Evolutionary conservation across 768 basidiomycete species (phyloP).

Genomic region (Calocera cornea): DNA sequence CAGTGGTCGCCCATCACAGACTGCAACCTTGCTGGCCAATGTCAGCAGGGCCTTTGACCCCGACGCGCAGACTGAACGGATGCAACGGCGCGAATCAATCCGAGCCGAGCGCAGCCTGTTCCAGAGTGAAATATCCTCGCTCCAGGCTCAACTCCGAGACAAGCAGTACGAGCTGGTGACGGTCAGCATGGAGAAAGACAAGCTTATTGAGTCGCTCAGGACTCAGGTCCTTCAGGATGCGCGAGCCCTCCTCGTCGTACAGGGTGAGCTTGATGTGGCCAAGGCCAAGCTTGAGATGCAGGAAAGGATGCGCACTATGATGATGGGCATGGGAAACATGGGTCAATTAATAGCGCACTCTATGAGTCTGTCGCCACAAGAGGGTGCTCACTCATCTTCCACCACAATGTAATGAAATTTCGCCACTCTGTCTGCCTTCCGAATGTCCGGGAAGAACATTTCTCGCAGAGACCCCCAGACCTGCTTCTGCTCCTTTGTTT

Average conservation of each 20-base stretch:
- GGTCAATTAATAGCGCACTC: background rate
- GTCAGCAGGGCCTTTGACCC: background rate
- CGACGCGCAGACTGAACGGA: background rate
- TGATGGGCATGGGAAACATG: background rate
- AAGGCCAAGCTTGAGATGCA: background rate
- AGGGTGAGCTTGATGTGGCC: background rate
- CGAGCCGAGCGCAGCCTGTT: background rate
- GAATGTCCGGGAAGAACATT: conserved; percentile 30
- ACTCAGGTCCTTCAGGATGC: background rate
- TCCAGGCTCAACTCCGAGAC: background rate
- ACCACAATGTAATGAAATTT: conserved; percentile 20
- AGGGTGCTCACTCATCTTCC: background rate
- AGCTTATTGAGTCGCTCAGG: background rate
- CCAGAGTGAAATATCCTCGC: background rate
- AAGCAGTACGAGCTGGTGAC: background rate
- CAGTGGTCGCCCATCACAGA: background rate
- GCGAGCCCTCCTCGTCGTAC: background rate
- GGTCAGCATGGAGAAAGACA: background rate
- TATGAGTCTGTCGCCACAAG: background rate
- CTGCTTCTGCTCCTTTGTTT: conserved; percentile 13
- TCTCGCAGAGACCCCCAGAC: conserved; percentile 29
- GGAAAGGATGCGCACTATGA: background rate
- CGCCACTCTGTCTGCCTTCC: conserved; percentile 25
- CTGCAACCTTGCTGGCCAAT: background rate
- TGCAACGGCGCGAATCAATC: no score